These are phyloP conservation scores for Aspergillus brasiliensis DNA, from an alignment of 2,329 filamentous ascomycete genomes.

Conservation along the genomic window DNA sequence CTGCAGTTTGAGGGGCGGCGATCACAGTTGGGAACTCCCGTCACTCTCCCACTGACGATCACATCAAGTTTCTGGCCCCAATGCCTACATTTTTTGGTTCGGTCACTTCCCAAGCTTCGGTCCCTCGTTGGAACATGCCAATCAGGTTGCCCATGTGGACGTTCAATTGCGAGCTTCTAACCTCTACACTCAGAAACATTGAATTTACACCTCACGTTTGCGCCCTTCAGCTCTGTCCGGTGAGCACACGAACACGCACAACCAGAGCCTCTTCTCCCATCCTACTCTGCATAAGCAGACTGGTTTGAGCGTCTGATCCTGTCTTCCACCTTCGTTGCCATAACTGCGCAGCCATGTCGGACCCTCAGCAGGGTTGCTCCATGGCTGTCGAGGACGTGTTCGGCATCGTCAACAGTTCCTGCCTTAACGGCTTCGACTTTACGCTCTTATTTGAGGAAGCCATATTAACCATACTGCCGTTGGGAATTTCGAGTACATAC, in stretches of 20 bases:
- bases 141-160: not conserved
- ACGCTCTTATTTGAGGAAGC: not conserved
- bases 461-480: not conserved
- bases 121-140: not conserved
- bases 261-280: too few species aligned
- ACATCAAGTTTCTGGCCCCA: too few species aligned
- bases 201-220: not conserved
- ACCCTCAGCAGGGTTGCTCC: not conserved
- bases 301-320: not conserved
- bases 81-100: not conserved
- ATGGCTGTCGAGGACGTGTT: not conserved
- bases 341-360: not conserved
- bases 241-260: not conserved
- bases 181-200: not conserved
- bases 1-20: too few species aligned
- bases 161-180: not conserved
- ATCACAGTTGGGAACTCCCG: too few species aligned
- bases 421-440: not conserved
- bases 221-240: not conserved
- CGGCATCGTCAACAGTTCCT: not conserved
- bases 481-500: not conserved
- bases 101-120: not conserved
- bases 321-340: not conserved
- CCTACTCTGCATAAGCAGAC: not conserved
- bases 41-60: too few species aligned